These are phyloP conservation scores for Falciphora oryzae DNA, from an alignment of 2,329 filamentous ascomycete species.

Conservation along the genomic window DNA sequence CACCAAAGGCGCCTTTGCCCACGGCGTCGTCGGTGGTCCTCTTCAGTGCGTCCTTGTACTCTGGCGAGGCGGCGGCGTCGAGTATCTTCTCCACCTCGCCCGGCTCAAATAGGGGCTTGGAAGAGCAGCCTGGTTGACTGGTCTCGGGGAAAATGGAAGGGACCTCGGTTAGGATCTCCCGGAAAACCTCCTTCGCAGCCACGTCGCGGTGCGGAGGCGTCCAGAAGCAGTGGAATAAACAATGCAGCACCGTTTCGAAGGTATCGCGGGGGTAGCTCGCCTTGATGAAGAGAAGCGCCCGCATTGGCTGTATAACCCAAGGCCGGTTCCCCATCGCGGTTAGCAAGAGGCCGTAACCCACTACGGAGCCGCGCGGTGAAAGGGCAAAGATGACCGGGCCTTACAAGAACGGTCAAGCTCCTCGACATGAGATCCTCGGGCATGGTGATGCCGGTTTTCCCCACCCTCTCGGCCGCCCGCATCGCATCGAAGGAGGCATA, in stretches of 20 bases:
- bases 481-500: conserved; percentile 43
- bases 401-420: conserved; percentile 36
- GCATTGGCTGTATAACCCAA: conserved; percentile 41
- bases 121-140: background rate
- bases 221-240: conserved; percentile 59
- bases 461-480: conserved; percentile 33
- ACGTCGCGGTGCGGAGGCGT: conserved; percentile 52
- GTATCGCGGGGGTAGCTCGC: conserved; percentile 39
- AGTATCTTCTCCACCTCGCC: conserved; percentile 52
- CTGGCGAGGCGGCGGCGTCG: conserved; percentile 39
- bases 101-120: conserved; percentile 37
- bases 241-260: conserved; percentile 48
- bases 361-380: background rate
- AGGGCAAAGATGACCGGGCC: background rate
- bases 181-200: conserved; percentile 49
- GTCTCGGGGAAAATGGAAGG: conserved; percentile 18
- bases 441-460: conserved; percentile 28
- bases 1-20: conserved; percentile 65
- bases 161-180: conserved; percentile 27
- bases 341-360: background rate
- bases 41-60: conserved; percentile 38
- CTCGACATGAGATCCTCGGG: conserved; percentile 39
- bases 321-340: background rate
- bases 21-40: conserved; percentile 55
- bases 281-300: conserved; percentile 63